phyloP scores from a whole-genome alignment of 768 basidiomycete genomes.

The Leccinum fibrillosum region DNA sequence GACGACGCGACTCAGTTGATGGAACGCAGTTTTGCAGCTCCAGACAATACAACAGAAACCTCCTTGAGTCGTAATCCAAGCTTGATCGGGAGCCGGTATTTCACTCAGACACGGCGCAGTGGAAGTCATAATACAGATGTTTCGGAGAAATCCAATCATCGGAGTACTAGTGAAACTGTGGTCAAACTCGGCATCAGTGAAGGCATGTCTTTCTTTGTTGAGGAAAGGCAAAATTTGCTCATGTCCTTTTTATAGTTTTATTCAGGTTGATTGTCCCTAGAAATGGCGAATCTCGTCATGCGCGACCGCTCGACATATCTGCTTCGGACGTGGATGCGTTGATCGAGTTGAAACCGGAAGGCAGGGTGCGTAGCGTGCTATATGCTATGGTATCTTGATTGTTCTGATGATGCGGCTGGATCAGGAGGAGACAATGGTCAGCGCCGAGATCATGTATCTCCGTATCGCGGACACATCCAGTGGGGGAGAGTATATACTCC shows the following conservation, averaged over 20 bases:
- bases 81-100: conserved; percentile 79
- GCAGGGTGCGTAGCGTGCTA: conserved; percentile 48
- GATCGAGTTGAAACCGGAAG: conserved; percentile 67
- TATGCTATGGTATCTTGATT: not conserved
- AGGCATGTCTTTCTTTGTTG: conserved; percentile 27
- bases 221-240: not conserved
- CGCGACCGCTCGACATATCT: conserved; percentile 52
- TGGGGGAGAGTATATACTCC: conserved; percentile 35
- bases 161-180: conserved; percentile 39
- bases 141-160: conserved; percentile 21
- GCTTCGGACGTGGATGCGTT: conserved; percentile 62
- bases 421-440: conserved; percentile 71
- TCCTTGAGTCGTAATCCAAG: conserved; percentile 53
- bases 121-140: conserved; percentile 41
- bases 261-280: conserved; percentile 53
- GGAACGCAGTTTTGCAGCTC: conserved; percentile 38
- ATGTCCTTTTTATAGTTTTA: conserved; percentile 26
- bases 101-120: conserved; percentile 40
- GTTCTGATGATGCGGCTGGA: conserved; percentile 5
- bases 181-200: conserved; percentile 49
- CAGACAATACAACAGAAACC: conserved; percentile 27
- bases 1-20: conserved; percentile 81
- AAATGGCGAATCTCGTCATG: conserved; percentile 21
- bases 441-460: conserved; percentile 60
- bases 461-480: conserved; percentile 47